A percentile compares a stretch with the other conserved stretches of the same genome.
These are phyloP conservation scores for Boletales sp. DNA, from an alignment of 768 basidiomycete species.

Conservation along the genomic window DNA sequence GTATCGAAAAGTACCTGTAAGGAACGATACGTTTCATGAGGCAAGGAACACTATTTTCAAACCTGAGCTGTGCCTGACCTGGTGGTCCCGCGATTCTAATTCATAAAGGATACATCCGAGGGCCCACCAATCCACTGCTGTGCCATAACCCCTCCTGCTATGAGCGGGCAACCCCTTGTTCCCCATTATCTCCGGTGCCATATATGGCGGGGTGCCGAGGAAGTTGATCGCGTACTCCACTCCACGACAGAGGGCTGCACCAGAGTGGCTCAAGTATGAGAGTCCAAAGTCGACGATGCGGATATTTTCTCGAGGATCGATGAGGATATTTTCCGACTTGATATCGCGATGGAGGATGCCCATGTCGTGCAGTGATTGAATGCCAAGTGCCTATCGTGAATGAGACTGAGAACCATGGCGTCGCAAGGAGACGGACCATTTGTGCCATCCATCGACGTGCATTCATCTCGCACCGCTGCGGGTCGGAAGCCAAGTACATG, in stretches of 20 bases:
- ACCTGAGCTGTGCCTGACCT: conserved; percentile 17
- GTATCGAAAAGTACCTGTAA: conserved; percentile 32
- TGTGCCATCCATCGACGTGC: conserved; percentile 40
- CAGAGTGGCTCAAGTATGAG: conserved; percentile 20
- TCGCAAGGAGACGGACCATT: conserved; percentile 24
- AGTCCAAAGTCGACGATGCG: conserved; percentile 43
- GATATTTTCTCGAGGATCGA: conserved; percentile 40
- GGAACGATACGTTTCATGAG: background rate
- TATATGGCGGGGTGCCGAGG: conserved; percentile 35
- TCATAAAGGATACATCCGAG: conserved; percentile 41
- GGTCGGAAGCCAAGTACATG: conserved; percentile 24
- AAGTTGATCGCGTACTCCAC: conserved; percentile 23
- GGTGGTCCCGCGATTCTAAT: conserved; percentile 26
- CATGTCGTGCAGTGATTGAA: conserved; percentile 48
- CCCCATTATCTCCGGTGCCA: conserved; percentile 40
- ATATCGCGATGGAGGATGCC: conserved; percentile 69
- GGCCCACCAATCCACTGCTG: conserved; percentile 40
- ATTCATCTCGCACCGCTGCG: conserved; percentile 23
- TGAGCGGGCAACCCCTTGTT: conserved; percentile 14
- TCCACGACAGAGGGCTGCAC: conserved; percentile 9
- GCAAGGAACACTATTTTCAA: background rate
- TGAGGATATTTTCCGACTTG: conserved; percentile 68
- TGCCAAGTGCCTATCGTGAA: conserved; percentile 34
- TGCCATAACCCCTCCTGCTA: conserved; percentile 26
- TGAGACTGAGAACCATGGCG: background rate